Conservation (phyloP, 192 early-diverging fungal genomes). For the Martensiomyces pterosporus region DNA sequence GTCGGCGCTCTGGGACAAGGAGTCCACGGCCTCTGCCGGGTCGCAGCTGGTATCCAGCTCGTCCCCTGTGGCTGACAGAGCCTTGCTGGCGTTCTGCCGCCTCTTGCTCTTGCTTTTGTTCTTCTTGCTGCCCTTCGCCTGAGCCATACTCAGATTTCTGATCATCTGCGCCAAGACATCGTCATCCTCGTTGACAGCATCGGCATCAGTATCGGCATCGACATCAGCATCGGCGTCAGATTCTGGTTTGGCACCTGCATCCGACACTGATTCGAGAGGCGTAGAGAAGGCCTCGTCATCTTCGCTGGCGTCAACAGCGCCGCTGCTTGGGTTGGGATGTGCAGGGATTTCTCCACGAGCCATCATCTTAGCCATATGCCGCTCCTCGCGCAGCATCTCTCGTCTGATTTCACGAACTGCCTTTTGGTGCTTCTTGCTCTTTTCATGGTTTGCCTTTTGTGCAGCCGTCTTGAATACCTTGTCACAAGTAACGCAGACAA, state of each 20-base stretch:
- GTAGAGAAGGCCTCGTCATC: not conserved
- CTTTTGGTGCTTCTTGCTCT: conserved; percentile 82
- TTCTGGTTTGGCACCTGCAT: too few species aligned
- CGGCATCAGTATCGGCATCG: conserved; percentile 16
- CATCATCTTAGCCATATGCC: conserved; percentile 26
- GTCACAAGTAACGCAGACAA: conserved; percentile 83
- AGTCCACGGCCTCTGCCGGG: conserved; percentile 30
- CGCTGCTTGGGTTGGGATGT: too few species aligned
- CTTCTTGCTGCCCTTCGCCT: conserved; percentile 32
- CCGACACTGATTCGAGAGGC: not conserved
- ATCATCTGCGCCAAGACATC: conserved; percentile 49
- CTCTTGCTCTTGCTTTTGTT: conserved; percentile 46
- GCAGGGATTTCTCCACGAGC: conserved; percentile 16
- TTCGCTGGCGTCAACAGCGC: not conserved
- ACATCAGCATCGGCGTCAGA: conserved; percentile 7
- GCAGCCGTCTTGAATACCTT: conserved; percentile 79
- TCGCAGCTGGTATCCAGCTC: conserved; percentile 13
- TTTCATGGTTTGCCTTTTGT: conserved; percentile 81
- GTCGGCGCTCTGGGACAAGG: conserved; percentile 3
- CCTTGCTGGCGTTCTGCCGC: conserved; percentile 20
- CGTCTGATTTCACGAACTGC: conserved; percentile 68
- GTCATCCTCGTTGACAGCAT: conserved; percentile 22
- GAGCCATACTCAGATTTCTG: conserved; percentile 27
- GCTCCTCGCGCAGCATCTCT: conserved; percentile 73
- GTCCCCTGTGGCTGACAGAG: not conserved